Percentiles rank a stretch among this genome's conserved stretches.
phyloP scores from a whole-genome alignment of 2,329 filamentous ascomycete genomes.

The Aschersonia sp. region DNA sequence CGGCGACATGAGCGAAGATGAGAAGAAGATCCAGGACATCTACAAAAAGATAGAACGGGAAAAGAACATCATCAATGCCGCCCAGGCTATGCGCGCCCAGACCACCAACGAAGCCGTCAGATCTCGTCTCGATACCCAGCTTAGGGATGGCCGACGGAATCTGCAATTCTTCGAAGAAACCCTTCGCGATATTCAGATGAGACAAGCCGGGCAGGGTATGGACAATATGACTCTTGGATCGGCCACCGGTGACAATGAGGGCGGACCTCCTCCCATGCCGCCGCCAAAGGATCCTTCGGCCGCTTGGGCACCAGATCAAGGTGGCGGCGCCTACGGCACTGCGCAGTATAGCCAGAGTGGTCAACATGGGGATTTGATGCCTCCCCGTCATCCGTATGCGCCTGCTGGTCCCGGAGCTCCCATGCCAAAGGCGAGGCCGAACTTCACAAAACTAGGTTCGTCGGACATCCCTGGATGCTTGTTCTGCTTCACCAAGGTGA shows the following conservation, averaged over 20 bases:
- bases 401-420: conserved; percentile 49
- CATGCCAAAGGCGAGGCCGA: conserved; percentile 63
- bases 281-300: conserved; percentile 56
- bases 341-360: conserved; percentile 41
- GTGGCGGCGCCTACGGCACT: conserved; percentile 44
- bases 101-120: conserved; percentile 88
- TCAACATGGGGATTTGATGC: conserved; percentile 61
- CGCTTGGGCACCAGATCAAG: conserved; percentile 29
- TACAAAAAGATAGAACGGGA: conserved; percentile 96
- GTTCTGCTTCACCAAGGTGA: background rate
- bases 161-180: conserved; percentile 93
- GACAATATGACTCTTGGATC: conserved; percentile 51
- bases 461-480: conserved; percentile 1
- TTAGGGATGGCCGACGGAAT: conserved; percentile 85
- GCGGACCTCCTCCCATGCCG: conserved; percentile 37
- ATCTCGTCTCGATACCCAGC: conserved; percentile 82
- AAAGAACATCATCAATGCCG: conserved; percentile 85
- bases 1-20: conserved; percentile 47
- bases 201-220: conserved; percentile 55
- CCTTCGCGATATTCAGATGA: conserved; percentile 75
- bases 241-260: conserved; percentile 21
- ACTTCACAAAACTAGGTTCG: conserved; percentile 92
- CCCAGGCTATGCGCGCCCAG: conserved; percentile 88
- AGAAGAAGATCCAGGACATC: conserved; percentile 60
- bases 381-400: conserved; percentile 65